These are phyloP conservation scores for Potentilla sterilis DNA, from an alignment of 306 rosid genomes.

Conservation along the genomic window DNA sequence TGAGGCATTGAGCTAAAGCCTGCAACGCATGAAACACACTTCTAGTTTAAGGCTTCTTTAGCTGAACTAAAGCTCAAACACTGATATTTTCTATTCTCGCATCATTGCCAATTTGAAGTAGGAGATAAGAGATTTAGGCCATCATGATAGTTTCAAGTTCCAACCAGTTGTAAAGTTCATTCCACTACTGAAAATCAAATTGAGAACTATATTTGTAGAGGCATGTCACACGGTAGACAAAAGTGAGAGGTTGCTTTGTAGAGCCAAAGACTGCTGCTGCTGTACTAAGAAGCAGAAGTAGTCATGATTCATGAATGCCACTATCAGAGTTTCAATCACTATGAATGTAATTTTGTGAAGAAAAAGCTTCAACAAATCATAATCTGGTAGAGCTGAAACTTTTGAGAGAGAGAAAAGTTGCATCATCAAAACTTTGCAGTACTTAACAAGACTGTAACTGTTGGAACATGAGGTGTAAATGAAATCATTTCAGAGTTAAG, in stretches of 20 bases:
- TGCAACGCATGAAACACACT: neutral
- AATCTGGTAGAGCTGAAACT: constrained; percentile 12
- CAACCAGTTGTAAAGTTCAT: neutral
- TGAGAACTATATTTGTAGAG: neutral
- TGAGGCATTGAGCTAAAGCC: neutral
- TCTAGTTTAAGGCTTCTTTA: neutral
- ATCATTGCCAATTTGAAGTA: neutral
- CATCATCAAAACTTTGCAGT: neutral
- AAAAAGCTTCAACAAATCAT: constrained; percentile 5
- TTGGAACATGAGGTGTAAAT: neutral
- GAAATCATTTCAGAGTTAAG: neutral
- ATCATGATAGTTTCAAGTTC: neutral
- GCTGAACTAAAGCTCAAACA: neutral
- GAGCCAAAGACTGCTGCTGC: constrained; percentile 8
- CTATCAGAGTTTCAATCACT: neutral
- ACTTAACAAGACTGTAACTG: neutral
- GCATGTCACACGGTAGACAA: neutral
- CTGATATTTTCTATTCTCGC: neutral
- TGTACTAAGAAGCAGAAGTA: neutral
- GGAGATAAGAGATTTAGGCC: neutral
- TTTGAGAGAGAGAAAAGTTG: neutral
- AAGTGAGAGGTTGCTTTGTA: constrained; percentile 5
- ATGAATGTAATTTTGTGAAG: constrained; percentile 36
- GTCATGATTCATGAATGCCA: neutral
- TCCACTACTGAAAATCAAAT: neutral